Conservation (phyloP, 2,329 filamentous ascomycete genomes). For the Stemphylium vesicarium region DNA sequence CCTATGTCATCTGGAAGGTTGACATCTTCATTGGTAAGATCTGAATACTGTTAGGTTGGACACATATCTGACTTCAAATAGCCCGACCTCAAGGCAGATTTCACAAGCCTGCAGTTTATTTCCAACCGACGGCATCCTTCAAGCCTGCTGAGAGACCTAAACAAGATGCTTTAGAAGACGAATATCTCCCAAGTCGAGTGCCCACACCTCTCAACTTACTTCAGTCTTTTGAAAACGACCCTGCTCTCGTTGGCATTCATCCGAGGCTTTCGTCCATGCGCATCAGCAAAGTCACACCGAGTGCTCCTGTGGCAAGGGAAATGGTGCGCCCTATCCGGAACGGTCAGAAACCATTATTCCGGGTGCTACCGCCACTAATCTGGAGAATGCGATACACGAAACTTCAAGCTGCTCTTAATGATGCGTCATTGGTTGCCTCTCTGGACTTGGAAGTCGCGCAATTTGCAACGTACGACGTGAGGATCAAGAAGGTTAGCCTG, state of each 20-base stretch:
- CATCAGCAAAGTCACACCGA: constrained; percentile 75
- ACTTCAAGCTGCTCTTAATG: constrained; percentile 62
- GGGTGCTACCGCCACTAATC: constrained; percentile 72
- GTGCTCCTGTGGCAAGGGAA: constrained; percentile 66
- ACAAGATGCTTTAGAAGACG: constrained; percentile 56
- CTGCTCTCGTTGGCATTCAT: constrained; percentile 64
- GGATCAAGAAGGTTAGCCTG: constrained; percentile 65
- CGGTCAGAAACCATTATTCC: constrained; percentile 66
- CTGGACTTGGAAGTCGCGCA: constrained; percentile 77
- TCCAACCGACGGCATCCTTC: constrained; percentile 62
- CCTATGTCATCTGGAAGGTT: constrained; percentile 50
- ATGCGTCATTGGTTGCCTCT: constrained; percentile 67
- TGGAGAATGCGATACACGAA: constrained; percentile 75
- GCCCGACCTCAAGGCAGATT: constrained; percentile 64
- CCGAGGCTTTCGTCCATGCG: constrained; percentile 75
- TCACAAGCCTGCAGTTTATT: constrained; percentile 70
- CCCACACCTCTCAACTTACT: constrained; percentile 78
- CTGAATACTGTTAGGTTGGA: accelerated
- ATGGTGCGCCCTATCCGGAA: constrained; percentile 68
- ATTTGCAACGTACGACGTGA: constrained; percentile 70
- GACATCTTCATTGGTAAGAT: constrained; percentile 46
- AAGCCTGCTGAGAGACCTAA: constrained; percentile 58
- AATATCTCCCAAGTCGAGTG: constrained; percentile 72
- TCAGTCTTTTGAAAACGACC: constrained; percentile 72
- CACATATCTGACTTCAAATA: constrained; percentile 21